These are phyloP conservation scores for Starmera quercuum DNA, from an alignment of 805 yeast genomes.

Conservation along the genomic window DNA sequence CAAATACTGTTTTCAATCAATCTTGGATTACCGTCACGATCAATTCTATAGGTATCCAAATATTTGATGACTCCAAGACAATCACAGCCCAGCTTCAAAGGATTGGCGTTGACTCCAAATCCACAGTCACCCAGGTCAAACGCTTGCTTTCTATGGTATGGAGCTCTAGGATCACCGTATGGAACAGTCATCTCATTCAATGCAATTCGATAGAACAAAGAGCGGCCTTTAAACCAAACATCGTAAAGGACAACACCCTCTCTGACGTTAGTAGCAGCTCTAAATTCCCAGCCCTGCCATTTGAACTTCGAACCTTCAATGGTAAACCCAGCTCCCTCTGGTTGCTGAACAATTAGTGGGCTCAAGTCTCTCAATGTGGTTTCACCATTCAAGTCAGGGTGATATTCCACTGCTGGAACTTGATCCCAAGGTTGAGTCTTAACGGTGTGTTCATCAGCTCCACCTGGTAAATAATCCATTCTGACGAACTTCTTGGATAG, in stretches of 20 bases:
- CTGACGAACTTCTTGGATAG: conserved; percentile 53
- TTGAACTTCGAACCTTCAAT: conserved; percentile 50
- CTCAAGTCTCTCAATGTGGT: conserved; percentile 45
- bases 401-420: conserved; percentile 61
- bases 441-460: conserved; percentile 49
- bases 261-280: conserved; percentile 61
- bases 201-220: conserved; percentile 63
- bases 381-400: conserved; percentile 60
- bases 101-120: conserved; percentile 67
- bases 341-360: conserved; percentile 64
- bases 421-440: conserved; percentile 53
- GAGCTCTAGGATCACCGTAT: conserved; percentile 78
- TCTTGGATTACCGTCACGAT: conserved; percentile 53
- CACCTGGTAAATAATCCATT: conserved; percentile 69
- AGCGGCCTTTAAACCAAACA: conserved; percentile 68
- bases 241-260: conserved; percentile 77
- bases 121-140: conserved; percentile 85
- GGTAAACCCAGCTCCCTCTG: conserved; percentile 72
- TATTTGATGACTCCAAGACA: conserved; percentile 76
- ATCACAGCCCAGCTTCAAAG: conserved; percentile 68
- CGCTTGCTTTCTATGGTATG: conserved; percentile 81
- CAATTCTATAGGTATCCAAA: conserved; percentile 52
- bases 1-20: conserved; percentile 66
- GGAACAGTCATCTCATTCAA: conserved; percentile 85
- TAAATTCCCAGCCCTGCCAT: conserved; percentile 85